A percentile compares a stretch with the other conserved stretches of the same genome.
These are phyloP conservation scores for Haberlea rhodopensis DNA, from an alignment of 257 asterid genomes.

Conservation along the genomic window DNA sequence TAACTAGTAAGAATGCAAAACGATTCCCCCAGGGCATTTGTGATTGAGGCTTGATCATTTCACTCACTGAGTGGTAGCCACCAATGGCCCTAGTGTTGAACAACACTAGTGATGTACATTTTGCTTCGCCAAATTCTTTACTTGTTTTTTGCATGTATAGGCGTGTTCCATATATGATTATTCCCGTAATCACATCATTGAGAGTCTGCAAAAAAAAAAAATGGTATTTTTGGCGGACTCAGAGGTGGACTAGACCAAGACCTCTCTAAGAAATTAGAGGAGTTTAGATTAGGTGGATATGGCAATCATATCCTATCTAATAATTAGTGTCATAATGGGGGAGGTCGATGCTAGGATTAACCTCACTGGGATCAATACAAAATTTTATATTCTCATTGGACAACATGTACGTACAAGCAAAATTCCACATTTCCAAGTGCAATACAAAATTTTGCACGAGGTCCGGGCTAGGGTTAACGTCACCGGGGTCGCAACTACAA, in stretches of 20 bases:
- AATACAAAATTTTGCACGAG: no score
- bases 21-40: slow-evolving; percentile 69
- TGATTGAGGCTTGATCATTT: slow-evolving; percentile 57
- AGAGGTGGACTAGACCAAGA: no score
- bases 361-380: no score
- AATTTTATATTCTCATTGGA: neutral
- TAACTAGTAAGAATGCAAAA: slow-evolving; percentile 52
- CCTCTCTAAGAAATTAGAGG: no score
- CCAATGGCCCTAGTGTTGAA: slow-evolving; percentile 56
- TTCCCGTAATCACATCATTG: slow-evolving; percentile 66
- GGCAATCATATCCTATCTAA: no score
- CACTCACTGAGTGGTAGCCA: slow-evolving; percentile 62
- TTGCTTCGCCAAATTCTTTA: slow-evolving; percentile 27
- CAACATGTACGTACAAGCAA: neutral
- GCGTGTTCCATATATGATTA: slow-evolving; percentile 49
- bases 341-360: no score
- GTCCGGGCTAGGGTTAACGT: no score
- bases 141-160: slow-evolving; percentile 50
- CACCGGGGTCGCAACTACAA: no score
- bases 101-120: slow-evolving; percentile 48
- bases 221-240: no score
- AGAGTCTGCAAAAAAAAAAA: slow-evolving; percentile 37
- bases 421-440: no score
- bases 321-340: no score
- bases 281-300: no score